phyloP scores from a whole-genome alignment of 2,329 filamentous ascomycete species.

The Xylaria sp. region DNA sequence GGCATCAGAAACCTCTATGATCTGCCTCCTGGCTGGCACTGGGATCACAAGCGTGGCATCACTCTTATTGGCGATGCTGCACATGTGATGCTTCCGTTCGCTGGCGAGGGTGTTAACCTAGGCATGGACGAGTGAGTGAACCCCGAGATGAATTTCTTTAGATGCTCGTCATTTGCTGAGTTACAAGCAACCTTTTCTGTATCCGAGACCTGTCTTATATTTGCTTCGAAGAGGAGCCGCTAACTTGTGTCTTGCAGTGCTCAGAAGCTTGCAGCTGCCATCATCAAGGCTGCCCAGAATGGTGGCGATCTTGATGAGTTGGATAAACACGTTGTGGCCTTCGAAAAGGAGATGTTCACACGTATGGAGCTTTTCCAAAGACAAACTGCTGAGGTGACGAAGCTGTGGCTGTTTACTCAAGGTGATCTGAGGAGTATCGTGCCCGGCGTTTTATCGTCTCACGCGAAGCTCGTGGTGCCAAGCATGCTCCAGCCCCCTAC shows the following conservation, averaged over 20 bases:
- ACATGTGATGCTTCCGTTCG: neutral
- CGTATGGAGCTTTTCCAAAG: neutral
- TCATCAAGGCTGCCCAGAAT: neutral
- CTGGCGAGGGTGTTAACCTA: neutral
- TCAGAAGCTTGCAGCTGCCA: neutral
- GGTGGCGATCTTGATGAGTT: neutral
- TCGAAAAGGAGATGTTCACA: constrained; percentile 1
- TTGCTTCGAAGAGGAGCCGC: neutral
- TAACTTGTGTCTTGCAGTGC: neutral
- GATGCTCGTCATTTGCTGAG: neutral
- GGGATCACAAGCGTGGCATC: neutral
- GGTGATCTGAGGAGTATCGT: neutral
- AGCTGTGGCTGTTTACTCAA: neutral
- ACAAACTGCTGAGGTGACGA: neutral
- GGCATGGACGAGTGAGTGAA: neutral
- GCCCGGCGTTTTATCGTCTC: neutral
- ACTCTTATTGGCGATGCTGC: neutral
- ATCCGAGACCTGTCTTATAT: too few species aligned
- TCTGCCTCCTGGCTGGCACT: neutral
- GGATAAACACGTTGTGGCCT: neutral
- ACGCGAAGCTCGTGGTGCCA: neutral
- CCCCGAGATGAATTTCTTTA: neutral
- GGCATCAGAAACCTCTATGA: neutral
- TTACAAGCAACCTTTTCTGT: neutral
- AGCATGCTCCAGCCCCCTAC: constrained; percentile 12